These are phyloP conservation scores for Zelonia costaricensis DNA, from an alignment of 208 protist species.

Conservation along the genomic window DNA sequence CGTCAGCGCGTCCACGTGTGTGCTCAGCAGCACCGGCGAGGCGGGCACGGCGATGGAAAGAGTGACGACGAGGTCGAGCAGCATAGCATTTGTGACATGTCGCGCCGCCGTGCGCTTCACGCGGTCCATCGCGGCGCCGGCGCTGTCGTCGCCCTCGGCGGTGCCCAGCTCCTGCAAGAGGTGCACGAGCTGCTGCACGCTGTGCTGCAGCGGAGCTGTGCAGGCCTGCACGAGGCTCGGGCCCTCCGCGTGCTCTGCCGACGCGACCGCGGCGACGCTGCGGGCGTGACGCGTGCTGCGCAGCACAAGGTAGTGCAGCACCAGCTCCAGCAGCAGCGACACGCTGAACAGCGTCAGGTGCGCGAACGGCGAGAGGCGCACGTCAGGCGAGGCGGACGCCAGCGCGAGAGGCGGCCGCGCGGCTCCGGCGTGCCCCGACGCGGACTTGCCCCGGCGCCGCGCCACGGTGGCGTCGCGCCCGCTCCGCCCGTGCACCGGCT, in stretches of 20 bases:
- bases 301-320: slow-evolving; percentile 31
- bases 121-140: slow-evolving; percentile 18
- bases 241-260: not conserved
- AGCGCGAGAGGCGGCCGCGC: not conserved
- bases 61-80: slow-evolving; percentile 58
- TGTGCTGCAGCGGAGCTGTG: slow-evolving; percentile 28
- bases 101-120: slow-evolving; percentile 51
- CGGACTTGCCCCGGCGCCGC: no score
- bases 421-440: not conserved
- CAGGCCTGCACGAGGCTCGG: slow-evolving; percentile 21
- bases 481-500: slow-evolving; percentile 5
- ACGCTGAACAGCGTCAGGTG: slow-evolving; percentile 29
- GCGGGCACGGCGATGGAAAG: slow-evolving; percentile 43
- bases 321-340: slow-evolving; percentile 26
- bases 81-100: slow-evolving; percentile 54
- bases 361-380: slow-evolving; percentile 28
- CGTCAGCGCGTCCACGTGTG: slow-evolving; percentile 49
- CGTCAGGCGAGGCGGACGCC: slow-evolving; percentile 18
- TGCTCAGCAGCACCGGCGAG: slow-evolving; percentile 31
- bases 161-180: slow-evolving; percentile 27
- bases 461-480: not conserved
- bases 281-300: slow-evolving; percentile 22
- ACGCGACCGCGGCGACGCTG: not conserved
- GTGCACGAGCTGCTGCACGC: slow-evolving; percentile 34
- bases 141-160: not conserved